phyloP scores from a whole-genome alignment of 192 early-diverging fungal species.

The Backusella sp. region DNA sequence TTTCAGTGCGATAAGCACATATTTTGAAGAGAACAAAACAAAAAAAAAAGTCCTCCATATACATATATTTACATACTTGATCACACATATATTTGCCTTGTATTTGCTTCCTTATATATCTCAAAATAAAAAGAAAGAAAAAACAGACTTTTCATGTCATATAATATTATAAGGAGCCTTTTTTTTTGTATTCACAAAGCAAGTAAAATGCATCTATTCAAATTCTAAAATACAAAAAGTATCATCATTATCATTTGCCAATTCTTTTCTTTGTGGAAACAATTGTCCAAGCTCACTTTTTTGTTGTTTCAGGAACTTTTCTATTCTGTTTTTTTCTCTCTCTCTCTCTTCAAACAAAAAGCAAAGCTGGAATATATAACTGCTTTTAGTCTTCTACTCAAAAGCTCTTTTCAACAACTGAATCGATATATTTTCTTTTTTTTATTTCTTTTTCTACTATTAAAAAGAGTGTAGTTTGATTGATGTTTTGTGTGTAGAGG shows the following conservation, averaged over 20 bases:
- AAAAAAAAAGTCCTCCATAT: not conserved
- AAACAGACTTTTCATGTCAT: not conserved
- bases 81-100: conserved; percentile 1
- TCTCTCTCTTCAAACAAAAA: too few relatives aligned
- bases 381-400: too few relatives aligned
- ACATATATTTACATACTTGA: conserved; percentile 2
- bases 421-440: too few relatives aligned
- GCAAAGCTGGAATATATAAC: too few relatives aligned
- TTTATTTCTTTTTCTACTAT: too few relatives aligned
- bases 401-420: too few relatives aligned
- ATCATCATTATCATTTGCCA: not conserved
- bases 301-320: not conserved
- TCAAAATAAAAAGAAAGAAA: not conserved
- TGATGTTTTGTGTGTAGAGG: too few relatives aligned
- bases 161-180: not conserved
- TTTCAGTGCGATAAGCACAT: not conserved
- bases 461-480: too few relatives aligned
- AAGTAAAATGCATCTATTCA: too few relatives aligned
- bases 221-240: too few relatives aligned
- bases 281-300: not conserved
- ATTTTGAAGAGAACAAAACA: not conserved
- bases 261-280: not conserved
- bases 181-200: too few relatives aligned
- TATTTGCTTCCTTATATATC: not conserved
- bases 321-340: not conserved